Conservation (phyloP, 495 filamentous ascomycete genomes). For the Tuber melanosporum region DNA sequence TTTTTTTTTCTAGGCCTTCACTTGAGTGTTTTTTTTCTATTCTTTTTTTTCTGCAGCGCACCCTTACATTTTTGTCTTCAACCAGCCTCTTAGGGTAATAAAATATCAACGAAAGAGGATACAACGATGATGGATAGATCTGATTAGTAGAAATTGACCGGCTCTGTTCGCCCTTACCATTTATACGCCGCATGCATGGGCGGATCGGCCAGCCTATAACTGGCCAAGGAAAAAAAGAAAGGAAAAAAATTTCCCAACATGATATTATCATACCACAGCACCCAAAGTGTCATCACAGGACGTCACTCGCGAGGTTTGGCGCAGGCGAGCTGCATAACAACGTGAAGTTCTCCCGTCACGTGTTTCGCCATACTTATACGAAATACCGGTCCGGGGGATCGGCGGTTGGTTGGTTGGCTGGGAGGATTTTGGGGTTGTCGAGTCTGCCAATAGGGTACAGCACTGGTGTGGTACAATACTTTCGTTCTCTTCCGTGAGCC, state of each 20-base stretch:
- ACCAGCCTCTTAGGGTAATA: neutral
- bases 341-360: neutral
- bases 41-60: neutral
- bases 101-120: neutral
- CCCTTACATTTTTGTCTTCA: neutral
- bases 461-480: neutral
- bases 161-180: neutral
- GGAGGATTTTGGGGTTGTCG: neutral
- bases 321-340: neutral
- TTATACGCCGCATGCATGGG: neutral
- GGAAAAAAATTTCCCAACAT: neutral
- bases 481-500: neutral
- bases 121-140: neutral
- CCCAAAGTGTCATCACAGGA: neutral
- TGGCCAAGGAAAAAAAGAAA: neutral
- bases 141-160: neutral
- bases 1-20: neutral
- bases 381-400: neutral
- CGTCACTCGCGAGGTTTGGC: neutral
- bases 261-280: neutral
- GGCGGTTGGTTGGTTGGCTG: neutral
- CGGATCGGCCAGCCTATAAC: neutral
- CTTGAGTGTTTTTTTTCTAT: neutral
- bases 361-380: neutral
- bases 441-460: neutral